Evolutionary conservation across 1,284 basidiomycete genomes (phyloP), one percentile per base, ranked within the genome.

Genomic region (Ganoderma multipileum): DNA sequence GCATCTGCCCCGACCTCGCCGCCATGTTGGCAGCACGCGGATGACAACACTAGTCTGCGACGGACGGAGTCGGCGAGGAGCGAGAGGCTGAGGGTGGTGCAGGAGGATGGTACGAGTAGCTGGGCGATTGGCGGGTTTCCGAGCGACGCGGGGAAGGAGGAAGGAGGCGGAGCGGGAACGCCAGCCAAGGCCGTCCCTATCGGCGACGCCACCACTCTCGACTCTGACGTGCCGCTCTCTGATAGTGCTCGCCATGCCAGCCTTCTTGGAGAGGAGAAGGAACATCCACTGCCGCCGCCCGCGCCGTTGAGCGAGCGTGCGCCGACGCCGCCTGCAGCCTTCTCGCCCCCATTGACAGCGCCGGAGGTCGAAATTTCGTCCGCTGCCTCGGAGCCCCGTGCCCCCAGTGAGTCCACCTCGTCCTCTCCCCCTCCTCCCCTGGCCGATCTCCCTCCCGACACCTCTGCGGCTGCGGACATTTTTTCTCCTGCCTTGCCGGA

Each of bases 251-350:
- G 42, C 9, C 36, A 38, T 26, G 38, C 58, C 14, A 60, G 23
- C 23, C 38, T 41, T 39, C 38, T 38, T 23, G 36, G 38, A 3
- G 38, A 60, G 23, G 58, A 39, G 38, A 38, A 39, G 38, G 58
- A 14, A n/a, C 58, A 33, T 39, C 23, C 38, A 23, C 58, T 38
- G n/a, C 36, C 58, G 38, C 36, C 57, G 20, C 36, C 57, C 12
- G n/a, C 20, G 16, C 33, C 38, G 23, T 60, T 41, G 47, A 14
- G 47, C 9, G 47, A 26, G 47, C 58, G 36, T 41, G 42, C 58
- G 38, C 58, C 58, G n/a, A 60, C 58, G 23, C 36, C 57, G 38
- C 57, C 57, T 38, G 36, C 33, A n/a, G n/a, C 28, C 20, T 60
- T 60, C 23, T 42, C 58, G 58, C 38, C 58, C n/a, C 58, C 58